These are phyloP conservation scores for Pseudoturritis turrita DNA, from an alignment of 345 rosid genomes.

Conservation along the genomic window DNA sequence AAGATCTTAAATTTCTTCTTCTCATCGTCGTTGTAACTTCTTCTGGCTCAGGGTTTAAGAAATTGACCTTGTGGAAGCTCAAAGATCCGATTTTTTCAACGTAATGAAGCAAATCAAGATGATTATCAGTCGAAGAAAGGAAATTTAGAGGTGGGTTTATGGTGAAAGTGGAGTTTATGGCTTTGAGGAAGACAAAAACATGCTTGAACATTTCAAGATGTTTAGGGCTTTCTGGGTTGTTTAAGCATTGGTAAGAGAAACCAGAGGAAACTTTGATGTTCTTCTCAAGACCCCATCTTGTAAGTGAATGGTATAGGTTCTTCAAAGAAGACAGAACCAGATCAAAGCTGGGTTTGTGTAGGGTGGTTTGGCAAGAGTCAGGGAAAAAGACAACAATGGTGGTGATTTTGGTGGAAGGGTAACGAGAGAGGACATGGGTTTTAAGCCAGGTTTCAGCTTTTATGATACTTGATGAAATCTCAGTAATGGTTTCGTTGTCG, in stretches of 20 bases:
- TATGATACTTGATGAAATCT: conserved; percentile 51
- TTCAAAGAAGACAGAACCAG: conserved; percentile 44
- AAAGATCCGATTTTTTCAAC: conserved; percentile 44
- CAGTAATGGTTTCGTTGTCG: conserved; percentile 36
- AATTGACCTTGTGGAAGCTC: conserved; percentile 39
- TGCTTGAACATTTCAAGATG: conserved; percentile 26
- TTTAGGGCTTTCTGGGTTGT: background rate
- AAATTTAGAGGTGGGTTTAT: conserved; percentile 36
- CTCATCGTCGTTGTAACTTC: background rate
- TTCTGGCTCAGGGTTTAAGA: conserved; percentile 32
- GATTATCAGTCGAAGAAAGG: conserved; percentile 33
- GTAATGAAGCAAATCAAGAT: conserved; percentile 27
- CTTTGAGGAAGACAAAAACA: conserved; percentile 38
- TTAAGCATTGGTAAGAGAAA: conserved; percentile 43
- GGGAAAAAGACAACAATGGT: conserved; percentile 53
- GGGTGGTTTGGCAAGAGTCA: conserved; percentile 36
- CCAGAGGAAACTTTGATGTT: conserved; percentile 58
- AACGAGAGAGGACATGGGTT: conserved; percentile 55
- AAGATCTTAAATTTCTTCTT: conserved; percentile 45
- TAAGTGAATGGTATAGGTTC: conserved; percentile 60
- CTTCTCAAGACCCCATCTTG: conserved; percentile 68
- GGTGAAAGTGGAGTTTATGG: conserved; percentile 58
- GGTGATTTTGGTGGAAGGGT: conserved; percentile 57
- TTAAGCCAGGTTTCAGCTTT: conserved; percentile 76
- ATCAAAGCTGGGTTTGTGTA: conserved; percentile 34